Percentiles rank a stretch among this genome's conserved stretches.
phyloP scores from a whole-genome alignment of 225 moss, liverwort and hornwort species.

The Antitrichia curtipendula region DNA sequence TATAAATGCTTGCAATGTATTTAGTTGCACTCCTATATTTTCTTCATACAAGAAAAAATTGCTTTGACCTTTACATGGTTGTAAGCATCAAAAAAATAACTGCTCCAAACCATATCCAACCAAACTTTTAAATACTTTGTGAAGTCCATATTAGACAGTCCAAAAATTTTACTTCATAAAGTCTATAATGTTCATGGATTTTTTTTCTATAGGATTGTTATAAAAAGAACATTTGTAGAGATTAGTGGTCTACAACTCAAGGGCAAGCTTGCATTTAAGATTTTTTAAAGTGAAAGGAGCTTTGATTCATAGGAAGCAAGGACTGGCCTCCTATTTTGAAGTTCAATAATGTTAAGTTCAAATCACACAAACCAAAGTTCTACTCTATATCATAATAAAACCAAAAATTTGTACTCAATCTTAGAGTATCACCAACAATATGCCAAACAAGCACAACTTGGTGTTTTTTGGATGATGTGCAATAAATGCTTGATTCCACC shows the following conservation, averaged over 20 bases:
- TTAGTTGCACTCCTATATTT: neutral
- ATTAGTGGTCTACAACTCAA: neutral
- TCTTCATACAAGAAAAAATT: neutral
- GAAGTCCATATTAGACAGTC: neutral
- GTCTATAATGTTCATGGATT: neutral
- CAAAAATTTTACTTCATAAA: neutral
- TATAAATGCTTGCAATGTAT: neutral
- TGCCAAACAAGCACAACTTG: fast-evolving
- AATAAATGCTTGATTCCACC: neutral
- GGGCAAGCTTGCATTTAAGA: neutral
- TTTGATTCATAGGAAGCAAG: neutral
- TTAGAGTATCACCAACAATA: neutral
- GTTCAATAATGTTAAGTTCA: neutral
- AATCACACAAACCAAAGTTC: neutral
- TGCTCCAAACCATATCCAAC: neutral
- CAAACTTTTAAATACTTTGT: neutral
- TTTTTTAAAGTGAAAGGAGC: neutral
- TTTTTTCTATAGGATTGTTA: neutral
- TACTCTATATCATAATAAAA: neutral
- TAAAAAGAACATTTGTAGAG: neutral
- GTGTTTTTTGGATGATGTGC: fast-evolving
- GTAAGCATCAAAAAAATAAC: neutral
- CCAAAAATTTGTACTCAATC: neutral
- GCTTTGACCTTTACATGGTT: neutral
- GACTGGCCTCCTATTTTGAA: fast-evolving